Evolutionary conservation across 2,329 filamentous ascomycete species (phyloP).

Genomic region (Emmonsia crescens): DNA sequence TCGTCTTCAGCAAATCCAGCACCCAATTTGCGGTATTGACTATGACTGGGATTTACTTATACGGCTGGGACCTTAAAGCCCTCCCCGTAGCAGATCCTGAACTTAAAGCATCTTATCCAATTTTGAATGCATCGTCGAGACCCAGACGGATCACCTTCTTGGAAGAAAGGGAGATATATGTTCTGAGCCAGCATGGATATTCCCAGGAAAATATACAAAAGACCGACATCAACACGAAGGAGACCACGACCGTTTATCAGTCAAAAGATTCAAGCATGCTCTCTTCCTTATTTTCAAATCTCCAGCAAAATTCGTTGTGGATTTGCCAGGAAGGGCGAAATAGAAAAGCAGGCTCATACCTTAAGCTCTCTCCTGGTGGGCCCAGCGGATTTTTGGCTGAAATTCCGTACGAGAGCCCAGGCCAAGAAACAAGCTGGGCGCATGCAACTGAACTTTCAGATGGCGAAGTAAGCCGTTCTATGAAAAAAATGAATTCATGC

Average conservation of each 20-base stretch:
- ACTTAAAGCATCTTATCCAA: constrained; percentile 29
- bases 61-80: constrained; percentile 52
- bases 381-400: constrained; percentile 8
- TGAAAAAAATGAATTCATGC: not conserved
- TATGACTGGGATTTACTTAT: constrained; percentile 54
- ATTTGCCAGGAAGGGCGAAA: constrained; percentile 22
- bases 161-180: constrained; percentile 31
- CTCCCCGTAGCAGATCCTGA: constrained; percentile 27
- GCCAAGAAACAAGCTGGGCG: constrained; percentile 30
- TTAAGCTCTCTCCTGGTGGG: constrained; percentile 18
- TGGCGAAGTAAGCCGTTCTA: constrained; percentile 26
- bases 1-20: constrained; percentile 58
- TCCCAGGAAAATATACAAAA: constrained; percentile 22
- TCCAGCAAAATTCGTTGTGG: constrained; percentile 26
- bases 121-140: constrained; percentile 22
- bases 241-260: constrained; percentile 22
- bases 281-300: constrained; percentile 27
- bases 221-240: constrained; percentile 25
- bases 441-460: constrained; percentile 26
- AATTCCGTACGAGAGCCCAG: constrained; percentile 19
- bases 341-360: constrained; percentile 22
- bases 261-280: constrained; percentile 25
- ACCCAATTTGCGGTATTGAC: constrained; percentile 63
- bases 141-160: constrained; percentile 40
- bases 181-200: constrained; percentile 30